Evolutionary conservation across 2,329 filamentous ascomycete genomes (phyloP), one percentile per base, ranked within the genome.

Genomic region (Alternaria gaisen): DNA sequence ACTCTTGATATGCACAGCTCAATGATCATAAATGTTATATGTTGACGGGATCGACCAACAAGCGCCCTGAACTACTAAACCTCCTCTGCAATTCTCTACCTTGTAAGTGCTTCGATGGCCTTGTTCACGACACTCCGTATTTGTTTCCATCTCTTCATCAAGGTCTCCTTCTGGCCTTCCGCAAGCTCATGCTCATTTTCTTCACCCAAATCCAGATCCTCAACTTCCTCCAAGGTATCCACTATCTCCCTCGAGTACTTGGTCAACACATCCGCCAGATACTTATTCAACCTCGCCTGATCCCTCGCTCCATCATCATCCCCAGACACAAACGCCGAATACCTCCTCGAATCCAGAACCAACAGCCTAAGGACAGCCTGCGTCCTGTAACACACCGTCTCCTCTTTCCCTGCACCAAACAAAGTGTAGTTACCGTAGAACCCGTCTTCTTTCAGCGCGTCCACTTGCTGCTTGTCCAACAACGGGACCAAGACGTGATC

Each of bases 321-420:
- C 1, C 72, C 77, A 8, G 68, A 57, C 8, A 76, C 66, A 55
- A 78, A 79, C 2, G 69, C 67, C 16, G 73, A 60, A 55, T 75
- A 77, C 16, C 73, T 65, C 36, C 69, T 69, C 11, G 63, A 58
- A 24, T 75, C 74, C 3, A 79, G 61, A 5, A 70, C 65, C 5
- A 78, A 61, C 16, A 77, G 69, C 14, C 82, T 75, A 3, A 83
- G 69, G 1, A 80, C 80, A 9, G 80, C 80, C 60, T 83, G 80
- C 3, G 82, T 83, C 30, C 80, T 80, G 69, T 82, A 80, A 61
- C 81, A 83, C 36, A 80, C 68, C 18, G 73, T 73, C 32, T 48
- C 57, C 43, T 55, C 41, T 10, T 44, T 28, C 4, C 28, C 43
- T 20, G 11, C 52, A 8, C 34, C 43, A 20, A 53, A 67, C 4